phyloP scores from a whole-genome alignment of 2,329 filamentous ascomycete genomes.

The Falciphora oryzae region DNA sequence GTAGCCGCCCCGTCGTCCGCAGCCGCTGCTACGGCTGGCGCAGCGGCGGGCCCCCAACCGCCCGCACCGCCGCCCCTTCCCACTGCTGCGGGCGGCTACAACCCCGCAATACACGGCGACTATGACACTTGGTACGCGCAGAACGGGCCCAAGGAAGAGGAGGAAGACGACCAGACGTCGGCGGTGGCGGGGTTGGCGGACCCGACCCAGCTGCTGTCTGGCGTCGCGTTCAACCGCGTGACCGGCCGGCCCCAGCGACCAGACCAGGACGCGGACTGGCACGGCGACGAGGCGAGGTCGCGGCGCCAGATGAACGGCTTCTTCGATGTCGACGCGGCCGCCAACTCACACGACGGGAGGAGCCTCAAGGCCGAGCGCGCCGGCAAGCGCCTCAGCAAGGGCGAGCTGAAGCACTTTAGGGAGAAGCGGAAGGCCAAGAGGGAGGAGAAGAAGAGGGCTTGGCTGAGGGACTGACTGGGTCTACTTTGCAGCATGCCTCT shows the following conservation, averaged over 20 bases:
- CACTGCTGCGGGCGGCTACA: conserved; percentile 69
- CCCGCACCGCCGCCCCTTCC: conserved; percentile 18
- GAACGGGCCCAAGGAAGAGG: conserved; percentile 31
- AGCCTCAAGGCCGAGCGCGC: conserved; percentile 89
- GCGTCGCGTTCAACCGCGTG: conserved; percentile 74
- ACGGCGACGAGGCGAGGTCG: conserved; percentile 84
- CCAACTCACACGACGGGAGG: conserved; percentile 82
- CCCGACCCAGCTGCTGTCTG: conserved; percentile 16
- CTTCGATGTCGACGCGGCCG: conserved; percentile 93
- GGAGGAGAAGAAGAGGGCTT: conserved; percentile 89
- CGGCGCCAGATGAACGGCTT: conserved; percentile 85
- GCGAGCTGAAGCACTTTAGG: conserved; percentile 86
- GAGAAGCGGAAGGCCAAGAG: conserved; percentile 85
- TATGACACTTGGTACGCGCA: conserved; percentile 97
- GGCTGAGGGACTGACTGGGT: conserved; percentile 70
- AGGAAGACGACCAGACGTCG: conserved; percentile 19
- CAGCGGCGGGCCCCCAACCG: not conserved
- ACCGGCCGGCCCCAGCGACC: conserved; percentile 75
- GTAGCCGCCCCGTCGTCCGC: conserved; percentile 44
- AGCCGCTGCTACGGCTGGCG: conserved; percentile 18
- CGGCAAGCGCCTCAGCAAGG: conserved; percentile 75
- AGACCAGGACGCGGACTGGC: conserved; percentile 64
- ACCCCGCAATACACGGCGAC: conserved; percentile 91
- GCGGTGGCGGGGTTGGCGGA: conserved; percentile 34
- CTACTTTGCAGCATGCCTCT: not conserved